Base-by-base conservation (phyloP, 129 eudicot species). In the Arctium lappa region DNA sequence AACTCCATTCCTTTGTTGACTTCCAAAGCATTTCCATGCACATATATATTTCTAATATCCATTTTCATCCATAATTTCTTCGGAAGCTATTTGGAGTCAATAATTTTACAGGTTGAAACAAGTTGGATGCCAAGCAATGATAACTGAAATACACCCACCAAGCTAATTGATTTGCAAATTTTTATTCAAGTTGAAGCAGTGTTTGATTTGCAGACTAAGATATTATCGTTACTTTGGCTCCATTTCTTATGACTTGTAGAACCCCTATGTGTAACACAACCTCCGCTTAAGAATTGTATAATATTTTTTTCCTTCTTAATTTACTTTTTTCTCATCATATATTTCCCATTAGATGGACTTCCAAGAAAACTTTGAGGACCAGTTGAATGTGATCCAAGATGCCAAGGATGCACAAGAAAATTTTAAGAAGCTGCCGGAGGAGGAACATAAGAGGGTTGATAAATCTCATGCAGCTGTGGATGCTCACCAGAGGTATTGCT, bases 331-430 rank as follows among this genome's bases (percentile, higher is more conserved):
- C 48, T 39, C 30, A 30, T 71, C 4, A 12, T 60, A 12, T 42
- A 18, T 38, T 10, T 53, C 42, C 75, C 6, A 32, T 77, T 81
- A 92, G 98, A 89, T 94, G 98, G 97, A 93, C 38, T 83, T 2
- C 13, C 98, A 90, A 74, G 99, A 95, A 8, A 79, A 87, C 63
- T 92, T 87, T 81, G 90, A 85, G 76, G 97, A 91, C 9, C 90
- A 90, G 84, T 34, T 93, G 80, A 79, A 82, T 46, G 79, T 83
- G 68, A 81, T 91, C 9, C 90, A 85, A 22, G 89, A 90, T 42
- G 89, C 89, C 10, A 85, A 92, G 71, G 77, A 79, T 65, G 90
- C 81, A 3, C 84, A 82, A 80, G 95, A 90, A 4, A 65, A 74
- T 1, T 90, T 90, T 80, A 96, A 91, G 83, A 89, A 86, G 84